Conservation (phyloP, 192 early-diverging fungal genomes). For the Rhizoclosmatium globosum region DNA sequence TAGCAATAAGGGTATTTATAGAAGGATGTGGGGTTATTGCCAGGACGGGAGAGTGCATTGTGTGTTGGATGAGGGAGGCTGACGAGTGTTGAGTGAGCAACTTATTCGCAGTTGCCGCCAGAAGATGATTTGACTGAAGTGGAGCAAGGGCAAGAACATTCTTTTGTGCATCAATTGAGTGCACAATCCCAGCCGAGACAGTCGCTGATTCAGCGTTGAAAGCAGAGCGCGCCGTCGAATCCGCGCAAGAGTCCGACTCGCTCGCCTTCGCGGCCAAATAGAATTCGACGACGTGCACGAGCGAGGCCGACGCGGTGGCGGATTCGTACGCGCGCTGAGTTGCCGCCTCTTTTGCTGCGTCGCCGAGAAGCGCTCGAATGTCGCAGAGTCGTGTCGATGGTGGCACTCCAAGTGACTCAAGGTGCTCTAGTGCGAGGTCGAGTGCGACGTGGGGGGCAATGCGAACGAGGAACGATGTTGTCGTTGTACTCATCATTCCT, state of each 20-base stretch:
- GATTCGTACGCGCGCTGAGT: slow-evolving; percentile 5
- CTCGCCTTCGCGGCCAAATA: slow-evolving; percentile 13
- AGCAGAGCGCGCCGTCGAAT: background rate
- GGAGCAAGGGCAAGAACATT: slow-evolving; percentile 39
- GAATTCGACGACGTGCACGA: slow-evolving; percentile 4
- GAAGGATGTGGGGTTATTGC: slow-evolving; percentile 74
- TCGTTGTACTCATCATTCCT: too few species aligned
- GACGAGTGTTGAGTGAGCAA: slow-evolving; percentile 49
- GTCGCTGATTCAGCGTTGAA: background rate
- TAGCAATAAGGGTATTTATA: too few species aligned
- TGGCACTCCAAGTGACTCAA: background rate
- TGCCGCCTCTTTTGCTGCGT: background rate
- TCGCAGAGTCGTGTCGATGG: background rate
- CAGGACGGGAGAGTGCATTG: slow-evolving; percentile 64
- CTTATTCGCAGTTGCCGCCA: slow-evolving; percentile 28
- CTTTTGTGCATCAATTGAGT: background rate
- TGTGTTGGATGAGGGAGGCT: too few species aligned
- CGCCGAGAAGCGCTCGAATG: background rate
- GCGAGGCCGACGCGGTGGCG: background rate
- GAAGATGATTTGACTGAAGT: slow-evolving; percentile 29
- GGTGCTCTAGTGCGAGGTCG: background rate
- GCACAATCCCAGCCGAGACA: background rate
- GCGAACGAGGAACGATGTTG: slow-evolving; percentile 11
- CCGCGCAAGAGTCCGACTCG: background rate
- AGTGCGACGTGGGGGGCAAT: slow-evolving; percentile 7